A percentile compares a stretch with the other conserved stretches of the same genome.
These are phyloP conservation scores for Eucalyptus pauciflora DNA, from an alignment of 345 rosid genomes.

Conservation along the genomic window DNA sequence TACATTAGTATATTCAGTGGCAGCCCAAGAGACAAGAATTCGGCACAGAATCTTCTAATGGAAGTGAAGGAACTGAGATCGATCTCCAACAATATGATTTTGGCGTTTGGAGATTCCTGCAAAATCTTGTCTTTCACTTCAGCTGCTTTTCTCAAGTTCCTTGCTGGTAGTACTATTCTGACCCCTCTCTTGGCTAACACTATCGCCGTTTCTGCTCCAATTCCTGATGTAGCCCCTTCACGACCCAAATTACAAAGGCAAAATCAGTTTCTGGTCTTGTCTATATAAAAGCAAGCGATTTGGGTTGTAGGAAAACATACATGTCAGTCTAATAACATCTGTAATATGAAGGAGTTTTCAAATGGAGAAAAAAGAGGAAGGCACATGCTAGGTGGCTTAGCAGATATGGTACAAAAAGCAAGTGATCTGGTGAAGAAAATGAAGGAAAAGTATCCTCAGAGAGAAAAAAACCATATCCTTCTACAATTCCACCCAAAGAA, in stretches of 20 bases:
- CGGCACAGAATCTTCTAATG: conserved; percentile 48
- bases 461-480: not conserved
- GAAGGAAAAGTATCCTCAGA: not conserved
- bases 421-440: not conserved
- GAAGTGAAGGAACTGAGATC: conserved; percentile 84
- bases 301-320: not conserved
- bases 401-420: not conserved
- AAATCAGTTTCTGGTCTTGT: not conserved
- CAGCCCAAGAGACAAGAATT: conserved; percentile 53
- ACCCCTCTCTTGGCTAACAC: conserved; percentile 80
- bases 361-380: not conserved
- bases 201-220: conserved; percentile 86
- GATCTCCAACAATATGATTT: conserved; percentile 44
- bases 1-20: conserved; percentile 89
- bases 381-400: not conserved
- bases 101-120: conserved; percentile 52
- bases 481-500: not conserved
- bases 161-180: conserved; percentile 72
- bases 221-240: conserved; percentile 89
- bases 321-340: not conserved
- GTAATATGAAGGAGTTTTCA: not conserved
- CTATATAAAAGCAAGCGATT: not conserved
- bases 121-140: conserved; percentile 42
- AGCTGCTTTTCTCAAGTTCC: conserved; percentile 65
- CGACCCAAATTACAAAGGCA: not conserved